Percentiles rank a stretch among this genome's conserved stretches.
These are phyloP conservation scores for Pochonia chlamydosporia DNA, from an alignment of 2,329 filamentous ascomycete genomes.

Conservation along the genomic window DNA sequence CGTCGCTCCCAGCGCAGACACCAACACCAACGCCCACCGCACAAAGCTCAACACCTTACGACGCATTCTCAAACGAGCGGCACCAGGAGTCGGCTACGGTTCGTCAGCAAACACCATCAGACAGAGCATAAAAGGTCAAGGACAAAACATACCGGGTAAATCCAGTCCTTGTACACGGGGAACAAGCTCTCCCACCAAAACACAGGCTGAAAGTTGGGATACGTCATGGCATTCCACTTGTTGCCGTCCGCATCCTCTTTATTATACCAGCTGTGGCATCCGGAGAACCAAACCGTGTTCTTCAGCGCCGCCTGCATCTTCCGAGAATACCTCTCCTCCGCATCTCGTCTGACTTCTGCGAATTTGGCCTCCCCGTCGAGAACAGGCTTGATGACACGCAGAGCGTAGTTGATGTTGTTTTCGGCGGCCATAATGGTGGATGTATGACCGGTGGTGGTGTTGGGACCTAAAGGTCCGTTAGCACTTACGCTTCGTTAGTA, in stretches of 20 bases:
- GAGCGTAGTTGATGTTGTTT: slow-evolving; percentile 53
- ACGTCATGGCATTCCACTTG: slow-evolving; percentile 28
- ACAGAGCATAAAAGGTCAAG: not conserved
- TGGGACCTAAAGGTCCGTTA: slow-evolving; percentile 48
- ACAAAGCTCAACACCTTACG: not conserved
- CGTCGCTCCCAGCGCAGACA: not conserved
- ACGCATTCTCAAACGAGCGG: not conserved
- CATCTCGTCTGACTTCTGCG: slow-evolving; percentile 25
- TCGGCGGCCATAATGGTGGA: slow-evolving; percentile 55
- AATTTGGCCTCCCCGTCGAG: slow-evolving; percentile 26
- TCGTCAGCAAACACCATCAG: not conserved
- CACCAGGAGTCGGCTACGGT: slow-evolving; percentile 4
- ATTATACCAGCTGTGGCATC: slow-evolving; percentile 33
- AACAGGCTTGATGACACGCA: slow-evolving; percentile 50
- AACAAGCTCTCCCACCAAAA: slow-evolving; percentile 32
- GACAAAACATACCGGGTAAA: slow-evolving; percentile 22
- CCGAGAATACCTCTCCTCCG: slow-evolving; percentile 26
- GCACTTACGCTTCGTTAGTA: too few species aligned
- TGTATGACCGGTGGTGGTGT: slow-evolving; percentile 56
- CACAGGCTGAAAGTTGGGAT: slow-evolving; percentile 28
- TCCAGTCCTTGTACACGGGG: slow-evolving; percentile 25
- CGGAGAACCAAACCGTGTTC: slow-evolving; percentile 28
- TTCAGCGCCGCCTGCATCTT: slow-evolving; percentile 25
- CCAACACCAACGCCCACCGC: not conserved
- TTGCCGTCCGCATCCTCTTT: slow-evolving; percentile 15